Conservation (phyloP, 2,329 filamentous ascomycete species). For the Colletotrichum aenigma region DNA sequence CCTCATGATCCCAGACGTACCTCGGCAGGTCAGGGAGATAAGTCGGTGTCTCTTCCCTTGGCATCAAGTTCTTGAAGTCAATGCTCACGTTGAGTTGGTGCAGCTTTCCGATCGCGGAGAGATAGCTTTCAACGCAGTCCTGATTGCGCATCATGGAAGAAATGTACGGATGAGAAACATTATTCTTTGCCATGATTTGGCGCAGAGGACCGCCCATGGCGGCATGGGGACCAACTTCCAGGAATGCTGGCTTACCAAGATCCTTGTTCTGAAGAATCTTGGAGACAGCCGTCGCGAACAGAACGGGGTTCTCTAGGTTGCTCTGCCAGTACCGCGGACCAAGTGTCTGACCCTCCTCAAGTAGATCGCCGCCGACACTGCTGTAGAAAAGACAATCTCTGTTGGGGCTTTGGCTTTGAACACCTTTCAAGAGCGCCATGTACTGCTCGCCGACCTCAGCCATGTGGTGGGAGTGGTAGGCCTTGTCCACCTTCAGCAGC, state of each 20-base stretch:
- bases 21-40: constrained; percentile 11
- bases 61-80: not conserved
- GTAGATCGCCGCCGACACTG: constrained; percentile 31
- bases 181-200: constrained; percentile 1
- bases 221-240: constrained; percentile 24
- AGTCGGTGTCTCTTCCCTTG: not conserved
- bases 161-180: not conserved
- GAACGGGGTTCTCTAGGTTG: constrained; percentile 42
- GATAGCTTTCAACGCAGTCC: not conserved
- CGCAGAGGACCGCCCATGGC: constrained; percentile 22
- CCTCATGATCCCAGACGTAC: constrained; percentile 22
- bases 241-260: not conserved
- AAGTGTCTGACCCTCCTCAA: constrained; percentile 4
- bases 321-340: constrained; percentile 44
- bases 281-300: constrained; percentile 44
- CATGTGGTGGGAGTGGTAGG: constrained; percentile 40
- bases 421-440: not conserved
- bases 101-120: constrained; percentile 8
- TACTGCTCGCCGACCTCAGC: constrained; percentile 13
- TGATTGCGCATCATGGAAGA: constrained; percentile 3
- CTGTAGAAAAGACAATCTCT: constrained; percentile 25
- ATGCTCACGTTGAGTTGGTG: not conserved
- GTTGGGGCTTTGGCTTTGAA: not conserved
- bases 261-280: not conserved
- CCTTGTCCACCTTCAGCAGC: constrained; percentile 39